Evolutionary conservation across 2,329 filamentous ascomycete genomes (phyloP), one percentile per base, ranked within the genome.

Genomic region (Fusarium sp.): DNA sequence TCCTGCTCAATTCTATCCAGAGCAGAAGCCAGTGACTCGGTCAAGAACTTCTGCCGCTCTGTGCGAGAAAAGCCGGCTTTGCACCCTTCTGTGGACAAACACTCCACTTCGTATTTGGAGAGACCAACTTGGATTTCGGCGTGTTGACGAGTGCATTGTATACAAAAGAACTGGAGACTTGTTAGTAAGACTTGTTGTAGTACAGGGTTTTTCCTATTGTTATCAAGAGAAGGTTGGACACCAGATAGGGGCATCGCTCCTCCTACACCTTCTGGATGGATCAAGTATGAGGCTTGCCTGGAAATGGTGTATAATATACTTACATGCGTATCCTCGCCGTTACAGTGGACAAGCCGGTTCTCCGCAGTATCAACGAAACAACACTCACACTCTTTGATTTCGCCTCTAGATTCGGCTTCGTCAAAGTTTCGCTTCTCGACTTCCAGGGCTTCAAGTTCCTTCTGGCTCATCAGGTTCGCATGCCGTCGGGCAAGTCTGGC

Each of bases 1-100:
- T 91, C 87, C 76, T 92, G 89, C 75, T 94, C 91, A 52, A 94
- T 85, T 23, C 87, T 84, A 57, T 91, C 90, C 4, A 97, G 81
- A 10, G 89, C 90, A 4, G 84, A 80, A 31, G 86, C 81, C 0
- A 89, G 81, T 45, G 85, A 86, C 16, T 84, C 79, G 62, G 89
- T 84, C 1, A 94, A 79, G 42, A 90, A 89, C 6, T 83, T 78
- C 23, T 80, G 77, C 40, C 88, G 84, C 67, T 92, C 85, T 9
- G 80, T 73, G 8, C 76, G 78, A 9, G 84, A 81, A 73, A 94
- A 95, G 0, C 83, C 82, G 6, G 84, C 88, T 1, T 81, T 76
- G 75, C 93, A 97, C 4, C 84, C 88, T 62, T 89, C 87, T 53
- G 81, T 86, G 20, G 90, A 91, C 83, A 94, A 90, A 78, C 93